Evolutionary conservation across 2,329 filamentous ascomycete species (phyloP), one percentile per base, ranked within the genome.

Genomic region (Phoma sp.): DNA sequence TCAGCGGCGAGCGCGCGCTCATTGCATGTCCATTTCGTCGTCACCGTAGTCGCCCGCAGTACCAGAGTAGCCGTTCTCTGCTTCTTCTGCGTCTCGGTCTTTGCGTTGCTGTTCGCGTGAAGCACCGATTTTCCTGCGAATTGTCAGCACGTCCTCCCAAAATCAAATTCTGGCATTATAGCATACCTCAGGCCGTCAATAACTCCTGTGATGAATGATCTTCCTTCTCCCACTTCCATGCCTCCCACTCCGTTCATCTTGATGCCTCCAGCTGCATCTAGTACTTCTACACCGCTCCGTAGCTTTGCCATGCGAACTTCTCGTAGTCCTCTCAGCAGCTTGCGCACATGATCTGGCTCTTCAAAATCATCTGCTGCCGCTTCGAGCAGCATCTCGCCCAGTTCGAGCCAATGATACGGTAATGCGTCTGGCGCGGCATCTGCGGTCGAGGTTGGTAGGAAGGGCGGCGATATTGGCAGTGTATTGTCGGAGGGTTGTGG

Each of bases 371-470:
- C 93, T 21, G 85, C 83, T 4, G 93, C 93, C 49, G 91, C 89
- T 39, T 93, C 89, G 2, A 99, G 84, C 38, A 99, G 80, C 72
- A 96, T 87, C 76, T 96, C 92, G 15, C 90, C 88, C 7, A 98
- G 78, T 76, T 98, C 95, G 34, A 96, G 84, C 93, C 93, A 99
- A 78, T 98, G 93, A 72, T 96, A 98, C 0, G 95, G 95, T 26
- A 99, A 80, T 12, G 87, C 85, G 33, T 87, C 86, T 0, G 86
- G 78, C 7, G 88, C 86, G 1, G 89, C 85, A 39, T 85, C 80
- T 17, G 88, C 85, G 0, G 89, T 92, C 60, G 89, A 91, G 14
- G 88, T 87, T 1, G 86, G 84, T 1, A 96, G 77, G 71, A 97
- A 97, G 0, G 93, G 93, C 4, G 93, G 85, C 1, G 72, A 71